Percentiles rank a stretch among this genome's conserved stretches.
Conservation (phyloP, 805 yeast species). For the Torulaspora gathmanii region DNA sequence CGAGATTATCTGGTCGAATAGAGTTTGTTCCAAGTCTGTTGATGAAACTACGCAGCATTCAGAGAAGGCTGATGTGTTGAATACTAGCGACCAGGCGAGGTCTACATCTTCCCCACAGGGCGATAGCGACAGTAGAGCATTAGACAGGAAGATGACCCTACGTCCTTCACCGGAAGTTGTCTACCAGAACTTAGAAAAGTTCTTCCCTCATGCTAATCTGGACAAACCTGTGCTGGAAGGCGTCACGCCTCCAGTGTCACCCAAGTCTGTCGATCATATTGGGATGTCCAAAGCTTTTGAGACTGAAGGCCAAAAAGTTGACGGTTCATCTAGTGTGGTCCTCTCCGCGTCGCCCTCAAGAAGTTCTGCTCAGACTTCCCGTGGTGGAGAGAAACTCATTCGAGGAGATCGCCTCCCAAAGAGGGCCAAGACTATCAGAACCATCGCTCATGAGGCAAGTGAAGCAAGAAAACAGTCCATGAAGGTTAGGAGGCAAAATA, state of each 20-base stretch:
- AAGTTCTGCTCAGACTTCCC: background rate
- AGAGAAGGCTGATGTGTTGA: background rate
- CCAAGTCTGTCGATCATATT: conserved; percentile 32
- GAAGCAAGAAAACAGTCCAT: conserved; percentile 46
- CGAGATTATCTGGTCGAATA: conserved; percentile 20
- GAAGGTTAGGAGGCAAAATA: conserved; percentile 63
- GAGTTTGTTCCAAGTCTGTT: background rate
- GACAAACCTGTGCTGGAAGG: conserved; percentile 88
- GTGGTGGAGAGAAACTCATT: conserved; percentile 4
- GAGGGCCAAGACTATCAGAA: conserved; percentile 86
- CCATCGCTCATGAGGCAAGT: conserved; percentile 88
- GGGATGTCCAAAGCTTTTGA: conserved; percentile 7
- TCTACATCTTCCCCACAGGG: background rate
- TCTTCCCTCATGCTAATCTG: conserved; percentile 86
- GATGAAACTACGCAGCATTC: background rate
- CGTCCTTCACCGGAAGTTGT: conserved; percentile 95
- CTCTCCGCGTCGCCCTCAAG: background rate
- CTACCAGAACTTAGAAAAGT: conserved; percentile 83
- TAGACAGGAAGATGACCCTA: conserved; percentile 52
- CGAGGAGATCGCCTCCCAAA: conserved; percentile 33
- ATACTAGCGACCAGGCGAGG: background rate
- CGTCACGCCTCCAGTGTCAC: conserved; percentile 54
- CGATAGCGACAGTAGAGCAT: background rate
- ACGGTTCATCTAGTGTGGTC: background rate
- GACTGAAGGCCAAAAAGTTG: background rate